Evolutionary conservation across 1,284 basidiomycete species (phyloP).

Genomic region (Moesziomyces globuligerus): DNA sequence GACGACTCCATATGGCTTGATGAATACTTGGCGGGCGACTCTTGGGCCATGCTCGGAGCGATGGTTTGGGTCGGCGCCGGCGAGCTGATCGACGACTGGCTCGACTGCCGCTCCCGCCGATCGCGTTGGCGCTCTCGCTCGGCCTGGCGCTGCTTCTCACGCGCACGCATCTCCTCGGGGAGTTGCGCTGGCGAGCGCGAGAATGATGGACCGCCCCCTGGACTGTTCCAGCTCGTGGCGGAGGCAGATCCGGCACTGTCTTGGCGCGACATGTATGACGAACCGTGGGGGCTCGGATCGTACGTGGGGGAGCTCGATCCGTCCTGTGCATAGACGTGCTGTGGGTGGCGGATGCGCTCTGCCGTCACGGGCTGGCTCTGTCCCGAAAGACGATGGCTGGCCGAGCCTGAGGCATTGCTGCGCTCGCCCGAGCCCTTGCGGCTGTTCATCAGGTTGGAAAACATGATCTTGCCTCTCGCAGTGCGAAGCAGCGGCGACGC

Average conservation of each 20-base stretch:
- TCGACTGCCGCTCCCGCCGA: conserved; percentile 34
- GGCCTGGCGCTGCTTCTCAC: conserved; percentile 40
- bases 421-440: conserved; percentile 46
- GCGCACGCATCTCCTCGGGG: conserved; percentile 49
- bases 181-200: conserved; percentile 46
- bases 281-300: conserved; percentile 19
- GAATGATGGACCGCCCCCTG: conserved; percentile 8
- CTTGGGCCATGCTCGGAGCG: conserved; percentile 10
- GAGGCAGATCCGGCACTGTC: conserved; percentile 40
- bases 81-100: conserved; percentile 24
- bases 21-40: conserved; percentile 40
- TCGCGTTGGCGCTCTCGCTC: conserved; percentile 43
- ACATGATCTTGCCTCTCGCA: conserved; percentile 17
- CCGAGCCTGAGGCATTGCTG: conserved; percentile 4
- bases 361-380: conserved; percentile 29
- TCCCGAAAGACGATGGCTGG: conserved; percentile 20
- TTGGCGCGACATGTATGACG: conserved; percentile 31
- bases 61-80: conserved; percentile 3
- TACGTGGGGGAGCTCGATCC: conserved; percentile 20
- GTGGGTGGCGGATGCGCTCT: conserved; percentile 45
- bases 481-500: too few relatives aligned
- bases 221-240: conserved; percentile 26
- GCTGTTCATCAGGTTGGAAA: conserved; percentile 43
- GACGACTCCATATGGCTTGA: conserved; percentile 79
- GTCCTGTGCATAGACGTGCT: conserved; percentile 38